Base-by-base conservation (phyloP, 768 basidiomycete species). In the Lactarius deliciosus region DNA sequence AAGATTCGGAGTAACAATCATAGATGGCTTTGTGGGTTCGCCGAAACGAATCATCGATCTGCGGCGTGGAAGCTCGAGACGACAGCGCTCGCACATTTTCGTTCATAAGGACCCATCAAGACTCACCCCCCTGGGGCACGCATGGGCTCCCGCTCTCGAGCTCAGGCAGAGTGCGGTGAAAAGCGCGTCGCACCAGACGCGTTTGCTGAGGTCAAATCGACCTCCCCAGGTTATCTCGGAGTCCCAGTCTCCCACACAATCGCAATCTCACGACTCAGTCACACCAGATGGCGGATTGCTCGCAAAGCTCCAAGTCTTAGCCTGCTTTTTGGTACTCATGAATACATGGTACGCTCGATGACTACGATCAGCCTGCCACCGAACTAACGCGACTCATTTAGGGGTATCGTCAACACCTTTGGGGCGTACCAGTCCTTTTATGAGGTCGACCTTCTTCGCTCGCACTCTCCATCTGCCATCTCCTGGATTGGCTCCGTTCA, bases 401-500 rank as follows among this genome's bases (percentile, higher is more conserved):
- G 71, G 71, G 71, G 71, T 11, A 70, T 72, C 25, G 30, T 70
- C 56, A 72, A 72, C 38, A 63, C 71, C 16, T 72, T 57, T 50
- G 71, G 71, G 13, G 71, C 64, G 25, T 72, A 65, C 45, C 71
- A 72, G 32, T 62, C 45, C 25, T 68, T 60, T 50, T 72, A 72
- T 61, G 47, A 72, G 41, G 30, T 28, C 38, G 10, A 63, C 8
- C n/a, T 68, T 25, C 54, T 72, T 5, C 55, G 61, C 16, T 64
- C 61, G 3, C 57, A 60, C 41, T 40, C 69, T 13, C 66, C 71
- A 11, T 70, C 69, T 13, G 54, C 66, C 10, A 72, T 72, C 11
- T 60, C 69, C 2, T 73, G 73, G 73, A 73, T 73, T 8, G 73
- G 73, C 15, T 68, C 68, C 15, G 32, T 65, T 3, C 73, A 73